A percentile compares a stretch with the other conserved stretches of the same genome.
Conservation (phyloP, 1,284 basidiomycete species). For the Malassezia restricta region DNA sequence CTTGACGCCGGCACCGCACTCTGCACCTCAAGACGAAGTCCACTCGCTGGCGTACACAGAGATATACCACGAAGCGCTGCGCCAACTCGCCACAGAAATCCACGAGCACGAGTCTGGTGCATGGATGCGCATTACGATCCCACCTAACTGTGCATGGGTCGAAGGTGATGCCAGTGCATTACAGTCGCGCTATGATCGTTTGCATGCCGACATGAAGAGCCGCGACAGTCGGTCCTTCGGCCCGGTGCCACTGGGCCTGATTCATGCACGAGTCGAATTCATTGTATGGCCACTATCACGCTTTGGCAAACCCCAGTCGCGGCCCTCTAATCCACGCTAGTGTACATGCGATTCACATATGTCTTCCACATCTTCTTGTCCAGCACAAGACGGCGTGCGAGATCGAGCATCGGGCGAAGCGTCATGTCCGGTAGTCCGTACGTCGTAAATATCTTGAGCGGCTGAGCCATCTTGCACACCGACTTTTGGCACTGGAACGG, state of each 20-base stretch:
- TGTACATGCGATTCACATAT: slow-evolving; percentile 60
- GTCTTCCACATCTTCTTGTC: slow-evolving; percentile 57
- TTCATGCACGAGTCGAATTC: slow-evolving; percentile 47
- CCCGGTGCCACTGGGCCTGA: slow-evolving; percentile 49
- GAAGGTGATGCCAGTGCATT: slow-evolving; percentile 50
- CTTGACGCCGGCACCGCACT: slow-evolving; percentile 27
- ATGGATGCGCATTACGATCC: slow-evolving; percentile 27
- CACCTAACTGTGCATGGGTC: slow-evolving; percentile 49
- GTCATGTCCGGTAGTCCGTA: slow-evolving; percentile 61
- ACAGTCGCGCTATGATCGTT: slow-evolving; percentile 1
- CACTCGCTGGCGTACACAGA: slow-evolving; percentile 11
- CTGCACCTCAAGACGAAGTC: background rate
- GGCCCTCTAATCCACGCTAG: slow-evolving; percentile 13
- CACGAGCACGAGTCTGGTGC: slow-evolving; percentile 9
- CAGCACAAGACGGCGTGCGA: slow-evolving; percentile 57
- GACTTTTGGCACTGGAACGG: slow-evolving; percentile 47
- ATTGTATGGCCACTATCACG: slow-evolving; percentile 48
- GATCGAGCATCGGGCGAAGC: slow-evolving; percentile 61
- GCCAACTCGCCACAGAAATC: slow-evolving; percentile 1
- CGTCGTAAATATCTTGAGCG: slow-evolving; percentile 53
- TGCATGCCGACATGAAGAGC: slow-evolving; percentile 10
- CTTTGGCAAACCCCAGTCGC: slow-evolving; percentile 20
- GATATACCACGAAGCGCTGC: slow-evolving; percentile 4
- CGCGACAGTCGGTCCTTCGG: slow-evolving; percentile 15
- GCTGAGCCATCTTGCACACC: slow-evolving; percentile 12